Evolutionary conservation across 164 flowering plant species (phyloP).

Genomic region (Buxus sempervirens): DNA sequence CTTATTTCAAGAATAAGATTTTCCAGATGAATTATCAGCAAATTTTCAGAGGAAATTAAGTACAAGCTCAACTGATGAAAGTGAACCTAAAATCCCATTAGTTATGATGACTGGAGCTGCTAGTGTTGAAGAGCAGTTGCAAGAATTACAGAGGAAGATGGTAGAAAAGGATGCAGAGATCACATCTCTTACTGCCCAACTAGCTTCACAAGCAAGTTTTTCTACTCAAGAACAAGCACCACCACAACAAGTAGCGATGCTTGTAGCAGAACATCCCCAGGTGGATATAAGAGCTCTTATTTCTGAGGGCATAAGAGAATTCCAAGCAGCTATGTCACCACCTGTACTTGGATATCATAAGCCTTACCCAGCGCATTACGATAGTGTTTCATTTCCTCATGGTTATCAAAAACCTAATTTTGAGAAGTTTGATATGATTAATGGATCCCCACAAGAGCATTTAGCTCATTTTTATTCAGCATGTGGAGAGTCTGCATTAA

Average conservation of each 20-base stretch:
- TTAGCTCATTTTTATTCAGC: neutral
- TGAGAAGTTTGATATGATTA: neutral
- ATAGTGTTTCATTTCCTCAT: neutral
- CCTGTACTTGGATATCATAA: neutral
- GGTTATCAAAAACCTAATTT: neutral
- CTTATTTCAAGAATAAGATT: too few relatives aligned
- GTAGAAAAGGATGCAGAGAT: neutral
- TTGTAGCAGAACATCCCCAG: neutral
- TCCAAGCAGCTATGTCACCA: neutral
- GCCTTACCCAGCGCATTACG: neutral
- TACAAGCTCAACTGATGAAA: neutral
- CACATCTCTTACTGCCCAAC: too few relatives aligned
- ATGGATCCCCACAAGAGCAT: neutral
- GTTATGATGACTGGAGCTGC: neutral
- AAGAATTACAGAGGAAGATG: neutral
- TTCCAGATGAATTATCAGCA: too few relatives aligned
- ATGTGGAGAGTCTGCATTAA: neutral
- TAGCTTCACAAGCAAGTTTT: neutral
- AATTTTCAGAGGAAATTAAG: too few relatives aligned
- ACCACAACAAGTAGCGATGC: neutral
- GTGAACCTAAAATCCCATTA: neutral
- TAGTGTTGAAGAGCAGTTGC: neutral
- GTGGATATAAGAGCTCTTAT: neutral
- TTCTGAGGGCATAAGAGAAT: neutral
- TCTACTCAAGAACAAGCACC: neutral